Percentiles rank a stretch among this genome's conserved stretches.
phyloP scores from a whole-genome alignment of 2,329 filamentous ascomycete genomes.

The Botrytis fabae region DNA sequence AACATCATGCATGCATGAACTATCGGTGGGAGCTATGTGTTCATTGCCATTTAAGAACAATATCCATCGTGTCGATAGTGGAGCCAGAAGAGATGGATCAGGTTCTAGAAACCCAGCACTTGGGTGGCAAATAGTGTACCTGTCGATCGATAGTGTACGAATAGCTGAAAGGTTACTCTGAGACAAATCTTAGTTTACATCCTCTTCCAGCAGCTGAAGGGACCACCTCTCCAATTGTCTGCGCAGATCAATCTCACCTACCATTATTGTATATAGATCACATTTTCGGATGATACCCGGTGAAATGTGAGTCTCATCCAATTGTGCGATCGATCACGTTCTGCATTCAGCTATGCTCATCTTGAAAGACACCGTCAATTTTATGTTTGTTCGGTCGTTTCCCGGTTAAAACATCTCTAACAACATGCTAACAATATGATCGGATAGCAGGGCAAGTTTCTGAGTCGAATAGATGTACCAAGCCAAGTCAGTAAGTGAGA shows the following conservation, averaged over 20 bases:
- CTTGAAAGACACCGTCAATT: not conserved
- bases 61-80: slow-evolving; percentile 4
- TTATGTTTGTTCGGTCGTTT: not conserved
- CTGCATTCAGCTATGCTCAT: not conserved
- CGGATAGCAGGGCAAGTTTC: not conserved
- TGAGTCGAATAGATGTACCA: not conserved
- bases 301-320: not conserved
- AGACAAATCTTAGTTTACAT: not conserved
- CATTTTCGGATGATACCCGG: not conserved
- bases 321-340: not conserved
- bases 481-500: not conserved
- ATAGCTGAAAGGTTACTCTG: not conserved
- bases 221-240: too few relatives aligned
- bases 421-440: not conserved
- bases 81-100: not conserved
- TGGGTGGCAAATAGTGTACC: not conserved
- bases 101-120: not conserved
- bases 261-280: not conserved
- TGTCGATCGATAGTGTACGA: not conserved
- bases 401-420: not conserved
- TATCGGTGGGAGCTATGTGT: not conserved
- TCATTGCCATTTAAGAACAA: not conserved
- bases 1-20: slow-evolving; percentile 14
- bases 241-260: not conserved
- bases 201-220: not conserved